Evolutionary conservation across 345 rosid genomes (phyloP).

Genomic region (Camelina sativa): DNA sequence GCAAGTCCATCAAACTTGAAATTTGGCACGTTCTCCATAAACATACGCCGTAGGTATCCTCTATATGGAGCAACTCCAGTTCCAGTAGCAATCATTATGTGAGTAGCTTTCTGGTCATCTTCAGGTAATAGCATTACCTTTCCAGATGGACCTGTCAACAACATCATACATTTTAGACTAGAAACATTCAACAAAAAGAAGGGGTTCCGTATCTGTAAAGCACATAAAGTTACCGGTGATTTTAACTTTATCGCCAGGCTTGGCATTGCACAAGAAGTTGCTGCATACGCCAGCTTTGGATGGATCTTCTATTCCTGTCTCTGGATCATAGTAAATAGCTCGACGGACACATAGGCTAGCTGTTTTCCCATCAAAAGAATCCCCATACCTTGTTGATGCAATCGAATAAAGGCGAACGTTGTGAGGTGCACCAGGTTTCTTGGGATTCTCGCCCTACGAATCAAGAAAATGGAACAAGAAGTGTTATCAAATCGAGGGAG

Average conservation of each 20-base stretch:
- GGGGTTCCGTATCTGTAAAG: background rate
- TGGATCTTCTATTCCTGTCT: slow-evolving; percentile 93
- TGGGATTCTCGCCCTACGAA: slow-evolving; percentile 87
- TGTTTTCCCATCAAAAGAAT: slow-evolving; percentile 88
- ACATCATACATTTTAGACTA: background rate
- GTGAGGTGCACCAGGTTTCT: slow-evolving; percentile 87
- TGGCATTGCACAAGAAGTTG: slow-evolving; percentile 86
- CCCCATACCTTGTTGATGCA: slow-evolving; percentile 95
- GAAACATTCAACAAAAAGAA: background rate
- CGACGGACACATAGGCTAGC: slow-evolving; percentile 96
- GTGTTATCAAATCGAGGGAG: background rate
- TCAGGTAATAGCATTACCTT: slow-evolving; percentile 99
- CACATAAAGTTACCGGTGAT: slow-evolving; percentile 68
- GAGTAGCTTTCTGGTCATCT: slow-evolving; percentile 75
- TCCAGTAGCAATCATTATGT: slow-evolving; percentile 98
- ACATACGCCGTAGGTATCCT: slow-evolving; percentile 95
- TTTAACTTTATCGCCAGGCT: slow-evolving; percentile 86
- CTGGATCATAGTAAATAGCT: slow-evolving; percentile 91
- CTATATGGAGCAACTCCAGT: slow-evolving; percentile 96
- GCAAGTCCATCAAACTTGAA: slow-evolving; percentile 90
- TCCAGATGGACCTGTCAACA: slow-evolving; percentile 84
- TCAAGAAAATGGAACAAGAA: background rate
- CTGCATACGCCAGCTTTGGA: slow-evolving; percentile 91
- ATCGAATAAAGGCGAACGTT: slow-evolving; percentile 96
- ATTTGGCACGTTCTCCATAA: slow-evolving; percentile 82